These are phyloP conservation scores for Fusarium sulawesiense DNA, from an alignment of 2,329 filamentous ascomycete species.

Conservation along the genomic window DNA sequence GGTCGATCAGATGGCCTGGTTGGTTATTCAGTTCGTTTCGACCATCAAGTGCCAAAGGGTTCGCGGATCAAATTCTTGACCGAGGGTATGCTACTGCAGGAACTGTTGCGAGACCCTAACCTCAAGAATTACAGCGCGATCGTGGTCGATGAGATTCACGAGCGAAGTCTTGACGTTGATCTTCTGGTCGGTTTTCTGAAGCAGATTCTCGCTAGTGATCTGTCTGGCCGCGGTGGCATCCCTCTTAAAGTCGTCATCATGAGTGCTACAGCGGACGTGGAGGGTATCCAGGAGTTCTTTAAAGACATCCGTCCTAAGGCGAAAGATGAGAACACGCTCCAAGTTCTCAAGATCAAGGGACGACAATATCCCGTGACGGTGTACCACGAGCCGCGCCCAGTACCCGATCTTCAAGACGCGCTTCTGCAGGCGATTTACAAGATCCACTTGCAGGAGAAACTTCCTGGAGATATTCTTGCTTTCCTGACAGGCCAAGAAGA, in stretches of 20 bases:
- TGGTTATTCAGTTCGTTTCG: slow-evolving; percentile 95
- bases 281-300: slow-evolving; percentile 83
- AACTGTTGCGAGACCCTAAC: slow-evolving; percentile 86
- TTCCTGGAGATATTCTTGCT: slow-evolving; percentile 93
- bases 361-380: slow-evolving; percentile 88
- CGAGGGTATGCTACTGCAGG: slow-evolving; percentile 95
- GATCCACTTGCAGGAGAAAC: slow-evolving; percentile 85
- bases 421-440: slow-evolving; percentile 85
- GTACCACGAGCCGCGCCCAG: slow-evolving; percentile 77
- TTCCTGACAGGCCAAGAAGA: slow-evolving; percentile 95
- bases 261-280: slow-evolving; percentile 95
- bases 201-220: slow-evolving; percentile 73
- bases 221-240: slow-evolving; percentile 74
- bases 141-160: slow-evolving; percentile 96
- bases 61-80: slow-evolving; percentile 93
- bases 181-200: slow-evolving; percentile 89
- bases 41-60: slow-evolving; percentile 83
- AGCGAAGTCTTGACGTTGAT: slow-evolving; percentile 94
- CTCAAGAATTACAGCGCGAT: slow-evolving; percentile 89
- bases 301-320: slow-evolving; percentile 45
- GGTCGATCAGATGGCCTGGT: slow-evolving; percentile 65
- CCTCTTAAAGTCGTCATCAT: slow-evolving; percentile 92
- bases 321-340: slow-evolving; percentile 44
- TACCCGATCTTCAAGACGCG: slow-evolving; percentile 84
- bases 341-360: slow-evolving; percentile 78